Conservation (phyloP, 768 basidiomycete genomes). For the Leccinum boreale region DNA sequence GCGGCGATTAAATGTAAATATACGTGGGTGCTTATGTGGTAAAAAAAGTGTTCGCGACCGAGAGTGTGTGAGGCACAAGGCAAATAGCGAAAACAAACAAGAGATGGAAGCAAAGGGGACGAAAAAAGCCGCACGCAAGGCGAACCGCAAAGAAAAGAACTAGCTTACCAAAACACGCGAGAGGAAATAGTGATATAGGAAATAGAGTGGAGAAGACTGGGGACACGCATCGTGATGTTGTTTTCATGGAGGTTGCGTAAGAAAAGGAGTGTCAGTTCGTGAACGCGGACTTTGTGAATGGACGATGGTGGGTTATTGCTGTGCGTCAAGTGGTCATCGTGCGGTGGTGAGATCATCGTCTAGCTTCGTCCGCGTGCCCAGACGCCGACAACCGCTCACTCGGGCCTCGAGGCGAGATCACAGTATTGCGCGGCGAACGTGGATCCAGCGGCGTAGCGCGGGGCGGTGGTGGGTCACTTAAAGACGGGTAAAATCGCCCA, state of each 20-base stretch:
- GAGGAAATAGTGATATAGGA: neutral
- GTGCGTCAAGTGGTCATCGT: neutral
- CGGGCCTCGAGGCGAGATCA: conserved; percentile 18
- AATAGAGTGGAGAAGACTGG: neutral
- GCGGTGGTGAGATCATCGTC: conserved; percentile 7
- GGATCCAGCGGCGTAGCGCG: conserved; percentile 12
- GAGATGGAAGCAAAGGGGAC: neutral
- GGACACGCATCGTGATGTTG: conserved; percentile 20
- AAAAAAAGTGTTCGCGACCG: neutral
- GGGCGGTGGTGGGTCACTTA: conserved; percentile 13
- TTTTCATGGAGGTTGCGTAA: conserved; percentile 24
- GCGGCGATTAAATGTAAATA: conserved; percentile 19
- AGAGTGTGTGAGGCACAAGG: neutral
- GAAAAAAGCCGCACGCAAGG: conserved; percentile 1
- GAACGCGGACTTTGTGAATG: conserved; percentile 1
- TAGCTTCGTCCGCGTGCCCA: conserved; percentile 14
- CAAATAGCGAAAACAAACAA: neutral
- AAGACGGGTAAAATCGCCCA: conserved; percentile 11
- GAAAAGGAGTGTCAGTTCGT: conserved; percentile 17
- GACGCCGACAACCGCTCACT: conserved; percentile 12
- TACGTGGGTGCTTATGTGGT: conserved; percentile 14
- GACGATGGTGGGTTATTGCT: conserved; percentile 1
- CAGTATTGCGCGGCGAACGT: conserved; percentile 10
- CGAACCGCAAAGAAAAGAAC: neutral
- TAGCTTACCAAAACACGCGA: neutral